phyloP scores from a whole-genome alignment of 1,284 basidiomycete genomes.

The Trametes versicolor region DNA sequence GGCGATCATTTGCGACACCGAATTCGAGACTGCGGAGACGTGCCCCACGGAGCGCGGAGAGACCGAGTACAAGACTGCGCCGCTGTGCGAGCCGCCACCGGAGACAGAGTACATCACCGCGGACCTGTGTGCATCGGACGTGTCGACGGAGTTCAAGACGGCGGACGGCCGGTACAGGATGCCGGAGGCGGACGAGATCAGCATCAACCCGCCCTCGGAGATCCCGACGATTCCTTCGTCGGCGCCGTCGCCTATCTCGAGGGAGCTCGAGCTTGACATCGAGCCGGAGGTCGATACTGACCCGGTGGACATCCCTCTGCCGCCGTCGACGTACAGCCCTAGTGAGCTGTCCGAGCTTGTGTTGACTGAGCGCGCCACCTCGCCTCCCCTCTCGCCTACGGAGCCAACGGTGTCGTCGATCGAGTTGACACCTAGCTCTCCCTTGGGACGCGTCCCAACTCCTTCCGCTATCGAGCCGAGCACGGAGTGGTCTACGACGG shows the following conservation, averaged over 20 bases:
- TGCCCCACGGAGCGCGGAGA: constrained; percentile 51
- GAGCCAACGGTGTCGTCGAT: constrained; percentile 30
- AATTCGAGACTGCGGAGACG: constrained; percentile 62
- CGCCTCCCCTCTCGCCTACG: constrained; percentile 26
- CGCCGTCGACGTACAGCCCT: constrained; percentile 50
- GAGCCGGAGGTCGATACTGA: constrained; percentile 35
- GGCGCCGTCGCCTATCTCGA: constrained; percentile 25
- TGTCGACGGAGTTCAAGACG: constrained; percentile 47
- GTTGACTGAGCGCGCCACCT: constrained; percentile 25
- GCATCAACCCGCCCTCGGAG: constrained; percentile 39
- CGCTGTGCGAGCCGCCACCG: constrained; percentile 59
- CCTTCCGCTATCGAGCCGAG: constrained; percentile 26
- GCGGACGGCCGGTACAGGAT: constrained; percentile 44
- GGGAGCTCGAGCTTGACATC: constrained; percentile 33
- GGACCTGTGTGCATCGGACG: constrained; percentile 55
- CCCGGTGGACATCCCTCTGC: constrained; percentile 52
- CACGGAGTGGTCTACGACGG: constrained; percentile 12
- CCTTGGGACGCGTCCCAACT: constrained; percentile 14
- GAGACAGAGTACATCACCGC: constrained; percentile 62
- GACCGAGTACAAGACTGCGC: constrained; percentile 61
- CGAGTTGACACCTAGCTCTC: constrained; percentile 22
- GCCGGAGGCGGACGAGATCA: constrained; percentile 36
- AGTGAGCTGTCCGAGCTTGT: constrained; percentile 39
- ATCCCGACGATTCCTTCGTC: constrained; percentile 44
- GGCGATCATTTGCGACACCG: constrained; percentile 56